Evolutionary conservation across 2,329 filamentous ascomycete species (phyloP).

Genomic region (Aspergillus hiratsukae): DNA sequence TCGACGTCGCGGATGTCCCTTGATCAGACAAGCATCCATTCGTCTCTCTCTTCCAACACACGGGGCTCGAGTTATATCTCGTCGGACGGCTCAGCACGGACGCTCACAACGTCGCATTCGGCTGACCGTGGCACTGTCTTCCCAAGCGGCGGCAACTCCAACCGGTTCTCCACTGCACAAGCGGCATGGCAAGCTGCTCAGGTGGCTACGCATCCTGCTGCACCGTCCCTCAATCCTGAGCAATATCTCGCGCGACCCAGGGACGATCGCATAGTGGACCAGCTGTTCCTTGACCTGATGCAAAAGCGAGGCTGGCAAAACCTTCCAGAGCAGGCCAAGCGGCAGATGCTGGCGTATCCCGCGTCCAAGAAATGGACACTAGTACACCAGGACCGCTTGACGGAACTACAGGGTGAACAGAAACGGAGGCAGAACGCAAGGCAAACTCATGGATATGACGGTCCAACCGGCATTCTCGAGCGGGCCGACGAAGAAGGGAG

Average conservation of each 20-base stretch:
- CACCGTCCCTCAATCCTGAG: slow-evolving; percentile 24
- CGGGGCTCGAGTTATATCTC: slow-evolving; percentile 55
- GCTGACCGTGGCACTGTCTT: slow-evolving; percentile 29
- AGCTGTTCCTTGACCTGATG: slow-evolving; percentile 91
- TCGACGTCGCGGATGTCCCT: slow-evolving; percentile 54
- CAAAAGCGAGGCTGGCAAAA: slow-evolving; percentile 97
- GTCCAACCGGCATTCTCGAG: slow-evolving; percentile 62
- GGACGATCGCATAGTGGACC: slow-evolving; percentile 72
- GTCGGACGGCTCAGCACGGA: slow-evolving; percentile 48
- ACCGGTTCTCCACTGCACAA: slow-evolving; percentile 29
- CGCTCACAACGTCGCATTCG: slow-evolving; percentile 36
- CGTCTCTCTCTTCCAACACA: slow-evolving; percentile 55
- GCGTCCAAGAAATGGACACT: slow-evolving; percentile 96
- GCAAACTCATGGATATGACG: slow-evolving; percentile 62
- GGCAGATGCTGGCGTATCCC: slow-evolving; percentile 95
- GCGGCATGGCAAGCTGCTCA: slow-evolving; percentile 25
- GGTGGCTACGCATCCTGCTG: slow-evolving; percentile 24
- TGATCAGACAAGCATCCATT: slow-evolving; percentile 63
- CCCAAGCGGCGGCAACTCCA: slow-evolving; percentile 18
- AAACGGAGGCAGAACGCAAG: slow-evolving; percentile 74
- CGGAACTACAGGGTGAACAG: slow-evolving; percentile 91
- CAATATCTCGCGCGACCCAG: slow-evolving; percentile 41
- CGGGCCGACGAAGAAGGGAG: slow-evolving; percentile 91
- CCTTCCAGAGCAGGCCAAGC: slow-evolving; percentile 84
- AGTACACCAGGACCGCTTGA: slow-evolving; percentile 88